A percentile compares a stretch with the other conserved stretches of the same genome.
These are phyloP conservation scores for Akanthomyces dipterigenus DNA, from an alignment of 2,329 filamentous ascomycete species.

Conservation along the genomic window DNA sequence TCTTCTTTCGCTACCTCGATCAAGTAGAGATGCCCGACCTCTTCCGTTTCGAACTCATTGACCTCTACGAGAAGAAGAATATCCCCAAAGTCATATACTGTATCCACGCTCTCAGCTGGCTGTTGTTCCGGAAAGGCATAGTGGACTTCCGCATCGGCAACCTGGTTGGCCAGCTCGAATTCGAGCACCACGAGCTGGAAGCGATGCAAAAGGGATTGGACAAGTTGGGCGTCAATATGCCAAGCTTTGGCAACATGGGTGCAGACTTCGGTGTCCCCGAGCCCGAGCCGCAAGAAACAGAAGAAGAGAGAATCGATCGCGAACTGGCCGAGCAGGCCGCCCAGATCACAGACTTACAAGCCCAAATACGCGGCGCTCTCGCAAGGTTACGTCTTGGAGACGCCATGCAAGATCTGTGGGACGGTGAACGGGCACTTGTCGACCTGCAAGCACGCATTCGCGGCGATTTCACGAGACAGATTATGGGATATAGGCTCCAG, in stretches of 20 bases:
- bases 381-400: slow-evolving; percentile 69
- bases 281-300: slow-evolving; percentile 76
- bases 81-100: slow-evolving; percentile 99
- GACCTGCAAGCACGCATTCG: slow-evolving; percentile 82
- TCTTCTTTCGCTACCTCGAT: slow-evolving; percentile 90
- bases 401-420: slow-evolving; percentile 86
- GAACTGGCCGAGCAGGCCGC: slow-evolving; percentile 73
- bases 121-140: slow-evolving; percentile 91
- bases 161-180: slow-evolving; percentile 90
- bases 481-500: slow-evolving; percentile 71
- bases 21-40: slow-evolving; percentile 90
- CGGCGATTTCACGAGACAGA: slow-evolving; percentile 79
- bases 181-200: slow-evolving; percentile 95
- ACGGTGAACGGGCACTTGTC: slow-evolving; percentile 68
- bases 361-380: slow-evolving; percentile 76
- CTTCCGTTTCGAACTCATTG: slow-evolving; percentile 94
- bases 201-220: slow-evolving; percentile 95
- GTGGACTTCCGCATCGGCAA: slow-evolving; percentile 96
- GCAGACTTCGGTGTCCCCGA: slow-evolving; percentile 83
- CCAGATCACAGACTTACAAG: slow-evolving; percentile 72
- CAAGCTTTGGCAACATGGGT: slow-evolving; percentile 95
- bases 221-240: slow-evolving; percentile 91
- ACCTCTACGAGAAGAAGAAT: slow-evolving; percentile 99
- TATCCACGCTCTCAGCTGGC: slow-evolving; percentile 93
- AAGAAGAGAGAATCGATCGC: slow-evolving; percentile 79